Evolutionary conservation across 805 yeast species (phyloP), one percentile per base, ranked within the genome.

Genomic region (Starmerella tilneyi): DNA sequence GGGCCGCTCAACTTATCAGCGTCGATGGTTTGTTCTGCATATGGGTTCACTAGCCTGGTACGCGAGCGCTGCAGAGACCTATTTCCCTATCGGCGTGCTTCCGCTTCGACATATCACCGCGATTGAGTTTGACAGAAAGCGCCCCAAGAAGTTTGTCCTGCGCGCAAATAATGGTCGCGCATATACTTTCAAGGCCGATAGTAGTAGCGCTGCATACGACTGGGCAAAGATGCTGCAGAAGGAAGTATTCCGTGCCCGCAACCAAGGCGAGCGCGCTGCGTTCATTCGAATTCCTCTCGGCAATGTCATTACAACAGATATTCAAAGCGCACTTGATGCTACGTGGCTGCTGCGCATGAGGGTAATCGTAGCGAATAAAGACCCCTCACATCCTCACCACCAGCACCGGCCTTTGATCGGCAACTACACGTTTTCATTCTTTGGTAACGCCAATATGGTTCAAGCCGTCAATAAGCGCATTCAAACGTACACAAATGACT

Each of bases 1-100:
- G 49, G 35, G 64, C 70, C 2, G 55, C 63, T 30, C 53, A 6
- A 12, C 56, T 22, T 64, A 65, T 40, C 64, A 65, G 23, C 69
- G 94, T 38, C 80, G 72, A 58, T 89, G 96, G 96, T 85, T 85
- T 6, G 75, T 85, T 0, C 65, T 89, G 48, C 69, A 81, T 52
- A 77, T 77, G 30, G 78, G 78, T 37, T 73, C 85, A 0, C 68
- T 89, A 15, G 72, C 84, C 3, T 69, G 84, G 30, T 86, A 81
- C 60, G 65, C 74, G 8, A 74, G 74, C 7, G 73, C 95, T 1
- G 78, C 84, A 0, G 94, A 86, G 47, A 64, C 81, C n/a, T 85
- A 86, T 61, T 86, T 85, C 64, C 96, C 97, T 0, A 67, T 69
- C 8, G 64, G 82, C 29, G 79, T 84, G 0, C 76, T 89, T 29